Evolutionary conservation across 225 moss, liverwort and hornwort genomes (phyloP).

Genomic region (Physcomitrium patens): DNA sequence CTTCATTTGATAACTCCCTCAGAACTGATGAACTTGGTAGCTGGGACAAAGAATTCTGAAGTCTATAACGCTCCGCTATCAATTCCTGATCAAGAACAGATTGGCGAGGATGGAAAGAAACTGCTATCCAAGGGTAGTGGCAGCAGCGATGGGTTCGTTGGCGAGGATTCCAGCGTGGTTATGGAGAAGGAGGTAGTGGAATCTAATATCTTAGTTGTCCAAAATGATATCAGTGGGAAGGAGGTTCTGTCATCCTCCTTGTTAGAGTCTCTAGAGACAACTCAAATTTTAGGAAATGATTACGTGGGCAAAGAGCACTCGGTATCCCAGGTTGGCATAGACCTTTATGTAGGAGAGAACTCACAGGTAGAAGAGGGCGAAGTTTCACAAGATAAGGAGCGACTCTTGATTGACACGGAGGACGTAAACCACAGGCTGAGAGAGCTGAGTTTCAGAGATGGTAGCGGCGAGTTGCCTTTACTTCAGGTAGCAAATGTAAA

Average conservation of each 20-base stretch:
- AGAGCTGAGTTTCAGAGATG: conserved; percentile 56
- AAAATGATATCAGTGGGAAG: conserved; percentile 36
- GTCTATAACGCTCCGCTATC: conserved; percentile 43
- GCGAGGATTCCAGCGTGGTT: conserved; percentile 32
- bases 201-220: conserved; percentile 36
- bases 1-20: conserved; percentile 85
- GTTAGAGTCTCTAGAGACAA: conserved; percentile 41
- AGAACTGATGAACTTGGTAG: conserved; percentile 89
- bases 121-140: conserved; percentile 29
- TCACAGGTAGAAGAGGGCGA: conserved; percentile 65
- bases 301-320: conserved; percentile 38
- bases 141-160: conserved; percentile 37
- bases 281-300: conserved; percentile 35
- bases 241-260: conserved; percentile 44
- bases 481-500: conserved; percentile 71
- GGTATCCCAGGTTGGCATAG: conserved; percentile 32
- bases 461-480: conserved; percentile 48
- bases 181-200: conserved; percentile 50
- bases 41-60: conserved; percentile 70
- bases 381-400: conserved; percentile 67
- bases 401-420: conserved; percentile 43
- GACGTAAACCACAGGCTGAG: conserved; percentile 64
- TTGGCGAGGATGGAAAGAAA: conserved; percentile 37
- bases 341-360: conserved; percentile 41
- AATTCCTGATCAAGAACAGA: conserved; percentile 46